A percentile compares a stretch with the other conserved stretches of the same genome.
Conservation (phyloP, 2,329 filamentous ascomycete species). For the Arachnopeziza araneosa region DNA sequence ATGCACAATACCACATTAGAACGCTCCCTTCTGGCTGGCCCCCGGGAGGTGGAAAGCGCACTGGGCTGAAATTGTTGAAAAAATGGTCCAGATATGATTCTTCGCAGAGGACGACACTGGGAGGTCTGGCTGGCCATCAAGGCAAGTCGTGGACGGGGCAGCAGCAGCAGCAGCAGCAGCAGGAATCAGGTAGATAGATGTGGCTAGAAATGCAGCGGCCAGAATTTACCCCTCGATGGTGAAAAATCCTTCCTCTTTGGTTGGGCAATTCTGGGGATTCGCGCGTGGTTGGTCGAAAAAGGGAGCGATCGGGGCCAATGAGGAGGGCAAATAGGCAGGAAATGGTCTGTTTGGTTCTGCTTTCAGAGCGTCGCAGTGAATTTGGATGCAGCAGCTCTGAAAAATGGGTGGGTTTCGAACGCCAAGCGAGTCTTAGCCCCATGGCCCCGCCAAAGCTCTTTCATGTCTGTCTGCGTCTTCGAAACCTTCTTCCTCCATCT, state of each 20-base stretch:
- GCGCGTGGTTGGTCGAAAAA: slow-evolving; percentile 14
- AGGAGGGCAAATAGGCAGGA: background rate
- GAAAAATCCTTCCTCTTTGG: background rate
- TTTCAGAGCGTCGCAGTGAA: too few species aligned
- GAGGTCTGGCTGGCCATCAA: too few species aligned
- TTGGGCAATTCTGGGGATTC: background rate
- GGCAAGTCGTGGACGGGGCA: too few species aligned
- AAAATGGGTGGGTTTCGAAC: background rate
- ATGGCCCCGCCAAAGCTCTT: slow-evolving; percentile 1
- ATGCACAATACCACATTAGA: background rate
- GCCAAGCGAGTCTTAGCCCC: background rate
- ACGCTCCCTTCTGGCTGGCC: background rate
- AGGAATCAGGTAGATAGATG: too few species aligned
- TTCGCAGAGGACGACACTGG: too few species aligned
- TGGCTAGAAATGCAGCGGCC: too few species aligned
- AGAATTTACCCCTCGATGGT: too few species aligned
- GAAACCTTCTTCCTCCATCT: background rate
- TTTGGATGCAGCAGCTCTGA: background rate
- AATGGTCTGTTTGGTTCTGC: background rate
- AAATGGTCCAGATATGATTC: too few species aligned
- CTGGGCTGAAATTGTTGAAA: too few species aligned
- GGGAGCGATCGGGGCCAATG: slow-evolving; percentile 3
- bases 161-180: too few species aligned
- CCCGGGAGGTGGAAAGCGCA: too few species aligned
- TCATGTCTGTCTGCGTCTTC: background rate